Conservation (phyloP, 345 rosid genomes). For the Eucalyptus microcorys region DNA sequence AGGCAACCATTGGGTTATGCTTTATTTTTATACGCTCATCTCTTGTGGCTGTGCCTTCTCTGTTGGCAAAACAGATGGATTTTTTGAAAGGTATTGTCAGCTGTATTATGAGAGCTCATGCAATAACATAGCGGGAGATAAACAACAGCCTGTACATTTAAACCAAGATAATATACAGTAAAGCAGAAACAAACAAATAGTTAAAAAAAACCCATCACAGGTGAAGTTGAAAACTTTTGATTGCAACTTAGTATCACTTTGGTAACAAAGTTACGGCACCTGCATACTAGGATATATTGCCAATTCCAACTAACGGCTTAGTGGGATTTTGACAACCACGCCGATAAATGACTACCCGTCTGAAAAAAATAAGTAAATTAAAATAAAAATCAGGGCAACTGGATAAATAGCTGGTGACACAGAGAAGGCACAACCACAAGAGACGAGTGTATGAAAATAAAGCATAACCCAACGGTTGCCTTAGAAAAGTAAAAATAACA, state of each 20-base stretch:
- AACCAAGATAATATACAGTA: neutral
- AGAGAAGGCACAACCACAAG: neutral
- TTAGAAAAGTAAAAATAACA: neutral
- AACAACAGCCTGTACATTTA: neutral
- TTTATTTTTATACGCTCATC: neutral
- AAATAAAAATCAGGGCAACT: neutral
- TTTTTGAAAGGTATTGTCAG: neutral
- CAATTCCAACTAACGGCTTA: constrained; percentile 68
- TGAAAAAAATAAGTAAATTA: constrained; percentile 9
- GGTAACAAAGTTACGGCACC: constrained; percentile 13
- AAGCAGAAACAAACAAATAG: neutral
- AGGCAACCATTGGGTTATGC: neutral
- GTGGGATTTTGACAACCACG: constrained; percentile 55
- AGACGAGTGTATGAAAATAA: neutral
- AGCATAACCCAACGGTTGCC: neutral
- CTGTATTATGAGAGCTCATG: neutral
- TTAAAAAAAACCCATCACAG: neutral
- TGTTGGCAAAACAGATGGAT: neutral
- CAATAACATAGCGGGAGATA: neutral
- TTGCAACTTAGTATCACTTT: neutral
- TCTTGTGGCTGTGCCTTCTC: neutral
- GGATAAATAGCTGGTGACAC: neutral
- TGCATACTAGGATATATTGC: constrained; percentile 54
- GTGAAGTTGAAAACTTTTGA: neutral
- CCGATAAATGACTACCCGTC: constrained; percentile 76